phyloP scores from a whole-genome alignment of 768 basidiomycete genomes.

The Panellus pusillus region DNA sequence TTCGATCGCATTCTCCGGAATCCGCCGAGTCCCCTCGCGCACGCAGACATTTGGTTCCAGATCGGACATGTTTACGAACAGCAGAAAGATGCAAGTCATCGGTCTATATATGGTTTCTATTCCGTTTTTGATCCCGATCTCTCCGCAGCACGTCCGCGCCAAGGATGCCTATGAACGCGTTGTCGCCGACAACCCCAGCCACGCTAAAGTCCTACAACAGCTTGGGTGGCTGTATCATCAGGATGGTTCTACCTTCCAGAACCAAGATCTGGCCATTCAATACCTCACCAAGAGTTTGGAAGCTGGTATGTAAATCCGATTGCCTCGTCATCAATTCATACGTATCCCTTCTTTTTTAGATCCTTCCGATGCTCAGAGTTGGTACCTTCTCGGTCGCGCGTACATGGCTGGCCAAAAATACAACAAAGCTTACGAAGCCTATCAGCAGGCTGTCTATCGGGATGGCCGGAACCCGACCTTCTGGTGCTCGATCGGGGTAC shows the following conservation, averaged over 20 bases:
- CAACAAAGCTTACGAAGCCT: conserved; percentile 99
- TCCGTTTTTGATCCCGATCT: conserved; percentile 10
- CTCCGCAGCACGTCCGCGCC: conserved; percentile 74
- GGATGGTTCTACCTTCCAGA: conserved; percentile 91
- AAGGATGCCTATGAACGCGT: conserved; percentile 97
- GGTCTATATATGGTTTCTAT: not conserved
- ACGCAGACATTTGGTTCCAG: conserved; percentile 99
- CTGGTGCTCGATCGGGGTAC: conserved; percentile 98
- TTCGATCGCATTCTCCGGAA: conserved; percentile 96
- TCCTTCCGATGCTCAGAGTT: conserved; percentile 93
- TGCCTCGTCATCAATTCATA: conserved; percentile 2
- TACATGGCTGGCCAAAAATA: conserved; percentile 99
- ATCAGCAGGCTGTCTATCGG: conserved; percentile 98
- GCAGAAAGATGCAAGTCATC: conserved; percentile 81
- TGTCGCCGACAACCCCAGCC: conserved; percentile 86
- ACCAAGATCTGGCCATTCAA: conserved; percentile 91
- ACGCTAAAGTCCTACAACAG: conserved; percentile 97
- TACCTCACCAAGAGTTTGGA: conserved; percentile 95
- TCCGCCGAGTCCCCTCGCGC: conserved; percentile 92
- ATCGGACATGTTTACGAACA: conserved; percentile 99
- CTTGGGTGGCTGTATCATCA: conserved; percentile 98
- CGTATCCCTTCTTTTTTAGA: conserved; percentile 46
- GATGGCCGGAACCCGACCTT: conserved; percentile 99
- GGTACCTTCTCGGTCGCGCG: conserved; percentile 97
- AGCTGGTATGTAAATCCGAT: conserved; percentile 61